Evolutionary conservation across 2,329 filamentous ascomycete genomes (phyloP).

Genomic region (Intubia oerlemansii): DNA sequence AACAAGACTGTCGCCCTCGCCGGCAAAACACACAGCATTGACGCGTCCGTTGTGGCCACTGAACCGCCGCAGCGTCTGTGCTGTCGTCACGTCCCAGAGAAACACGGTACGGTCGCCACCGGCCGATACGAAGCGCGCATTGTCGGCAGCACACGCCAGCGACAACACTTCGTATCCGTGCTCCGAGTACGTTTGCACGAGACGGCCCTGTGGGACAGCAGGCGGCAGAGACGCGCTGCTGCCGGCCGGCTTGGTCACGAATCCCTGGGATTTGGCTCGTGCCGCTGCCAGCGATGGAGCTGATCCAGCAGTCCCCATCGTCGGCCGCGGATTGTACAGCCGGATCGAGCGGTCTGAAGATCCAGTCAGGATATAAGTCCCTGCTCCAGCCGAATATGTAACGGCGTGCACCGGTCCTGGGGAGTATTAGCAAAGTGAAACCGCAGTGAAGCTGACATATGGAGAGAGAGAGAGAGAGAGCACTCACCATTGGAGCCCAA

Average conservation of each 20-base stretch:
- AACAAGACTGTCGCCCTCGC: conserved; percentile 51
- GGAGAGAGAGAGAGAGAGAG: not conserved
- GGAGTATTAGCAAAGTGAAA: not conserved
- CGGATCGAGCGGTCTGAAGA: conserved; percentile 69
- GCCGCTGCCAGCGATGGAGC: too few species aligned
- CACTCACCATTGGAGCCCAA: conserved; percentile 34
- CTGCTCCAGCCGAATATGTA: conserved; percentile 49
- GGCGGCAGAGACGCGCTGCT: conserved; percentile 10
- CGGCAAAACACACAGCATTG: conserved; percentile 61
- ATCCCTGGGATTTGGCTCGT: conserved; percentile 1
- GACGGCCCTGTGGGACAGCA: conserved; percentile 22
- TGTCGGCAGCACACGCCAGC: conserved; percentile 51
- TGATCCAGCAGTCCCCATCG: too few species aligned
- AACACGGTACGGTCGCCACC: conserved; percentile 86
- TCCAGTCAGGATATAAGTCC: conserved; percentile 66
- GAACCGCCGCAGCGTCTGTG: conserved; percentile 57
- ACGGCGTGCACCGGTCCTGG: conserved; percentile 51
- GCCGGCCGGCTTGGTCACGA: conserved; percentile 3
- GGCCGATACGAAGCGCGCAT: conserved; percentile 65
- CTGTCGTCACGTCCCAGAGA: conserved; percentile 79
- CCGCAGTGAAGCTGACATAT: not conserved
- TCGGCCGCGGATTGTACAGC: conserved; percentile 57
- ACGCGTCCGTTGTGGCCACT: conserved; percentile 48
- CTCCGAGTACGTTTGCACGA: conserved; percentile 74
- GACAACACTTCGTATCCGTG: conserved; percentile 88